These are phyloP conservation scores for Microdochium paspali DNA, from an alignment of 2,329 filamentous ascomycete genomes.

Conservation along the genomic window DNA sequence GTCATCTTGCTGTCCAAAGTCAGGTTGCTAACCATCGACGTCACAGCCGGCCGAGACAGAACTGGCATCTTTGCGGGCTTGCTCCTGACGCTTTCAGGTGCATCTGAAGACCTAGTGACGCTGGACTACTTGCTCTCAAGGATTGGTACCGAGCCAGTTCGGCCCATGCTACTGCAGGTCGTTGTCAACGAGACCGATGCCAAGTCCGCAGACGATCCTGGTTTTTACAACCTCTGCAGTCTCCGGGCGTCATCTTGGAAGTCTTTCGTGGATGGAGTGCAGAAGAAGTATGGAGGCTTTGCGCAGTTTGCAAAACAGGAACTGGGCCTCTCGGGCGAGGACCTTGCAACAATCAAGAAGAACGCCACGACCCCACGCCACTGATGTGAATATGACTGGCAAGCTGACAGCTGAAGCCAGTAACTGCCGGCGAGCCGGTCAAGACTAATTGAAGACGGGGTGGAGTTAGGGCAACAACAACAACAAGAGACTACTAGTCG, in stretches of 20 bases:
- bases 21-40: not conserved
- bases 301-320: constrained; percentile 34
- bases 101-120: constrained; percentile 27
- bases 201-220: constrained; percentile 28
- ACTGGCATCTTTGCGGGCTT: constrained; percentile 42
- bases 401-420: not conserved
- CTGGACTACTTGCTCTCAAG: constrained; percentile 46
- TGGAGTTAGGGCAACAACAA: no score
- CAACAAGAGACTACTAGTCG: no score
- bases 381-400: not conserved
- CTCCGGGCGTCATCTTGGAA: constrained; percentile 33
- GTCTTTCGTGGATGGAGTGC: constrained; percentile 32
- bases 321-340: constrained; percentile 35
- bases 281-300: constrained; percentile 36
- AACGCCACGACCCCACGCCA: constrained; percentile 24
- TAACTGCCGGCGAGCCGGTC: no score
- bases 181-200: constrained; percentile 27
- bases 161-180: constrained; percentile 34
- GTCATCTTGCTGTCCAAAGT: no score
- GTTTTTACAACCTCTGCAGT: constrained; percentile 37
- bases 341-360: constrained; percentile 34
- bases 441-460: no score
- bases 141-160: constrained; percentile 40
- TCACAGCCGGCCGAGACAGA: constrained; percentile 41
- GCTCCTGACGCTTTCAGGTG: constrained; percentile 39